A percentile compares a stretch with the other conserved stretches of the same genome.
These are phyloP conservation scores for Penicillium canariense DNA, from an alignment of 495 filamentous ascomycete genomes.

Conservation along the genomic window DNA sequence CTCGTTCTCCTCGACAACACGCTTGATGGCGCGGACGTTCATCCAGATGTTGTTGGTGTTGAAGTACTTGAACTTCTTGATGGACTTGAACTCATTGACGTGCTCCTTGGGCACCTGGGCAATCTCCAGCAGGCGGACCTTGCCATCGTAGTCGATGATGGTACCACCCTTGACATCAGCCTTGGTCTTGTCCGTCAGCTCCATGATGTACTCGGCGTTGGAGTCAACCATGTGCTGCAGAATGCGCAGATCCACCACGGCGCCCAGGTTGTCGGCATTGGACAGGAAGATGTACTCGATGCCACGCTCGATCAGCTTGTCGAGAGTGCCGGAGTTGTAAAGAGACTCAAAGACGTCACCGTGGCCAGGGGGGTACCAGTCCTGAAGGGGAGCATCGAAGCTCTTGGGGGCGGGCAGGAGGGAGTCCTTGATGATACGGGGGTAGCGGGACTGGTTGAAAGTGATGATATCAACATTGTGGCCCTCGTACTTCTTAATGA, in stretches of 20 bases:
- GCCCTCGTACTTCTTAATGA: conserved; percentile 99
- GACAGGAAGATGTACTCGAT: conserved; percentile 98
- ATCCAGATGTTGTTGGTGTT: conserved; percentile 99
- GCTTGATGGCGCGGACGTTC: conserved; percentile 96
- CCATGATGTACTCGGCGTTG: conserved; percentile 97
- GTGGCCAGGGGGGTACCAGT: conserved; percentile 99
- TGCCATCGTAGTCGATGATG: conserved; percentile 98
- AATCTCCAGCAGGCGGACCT: conserved; percentile 94
- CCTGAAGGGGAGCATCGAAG: conserved; percentile 81
- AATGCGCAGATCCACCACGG: conserved; percentile 95
- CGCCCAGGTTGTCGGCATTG: conserved; percentile 98
- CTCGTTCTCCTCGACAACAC: conserved; percentile 97
- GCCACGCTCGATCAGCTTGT: conserved; percentile 89
- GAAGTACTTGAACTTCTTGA: conserved; percentile 99
- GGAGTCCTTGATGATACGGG: conserved; percentile 96
- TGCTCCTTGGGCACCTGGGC: conserved; percentile 99
- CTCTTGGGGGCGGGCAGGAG: conserved; percentile 92
- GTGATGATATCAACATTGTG: conserved; percentile 99
- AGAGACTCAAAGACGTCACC: conserved; percentile 99
- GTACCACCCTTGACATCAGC: conserved; percentile 99
- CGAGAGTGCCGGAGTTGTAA: conserved; percentile 97
- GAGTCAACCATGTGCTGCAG: conserved; percentile 99
- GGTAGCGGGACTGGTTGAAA: conserved; percentile 99
- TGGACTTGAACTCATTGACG: conserved; percentile 99
- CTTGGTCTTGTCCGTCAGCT: conserved; percentile 99